Evolutionary conservation across 2,329 filamentous ascomycete species (phyloP), one percentile per base, ranked within the genome.

Genomic region (Kalmusia sp.): DNA sequence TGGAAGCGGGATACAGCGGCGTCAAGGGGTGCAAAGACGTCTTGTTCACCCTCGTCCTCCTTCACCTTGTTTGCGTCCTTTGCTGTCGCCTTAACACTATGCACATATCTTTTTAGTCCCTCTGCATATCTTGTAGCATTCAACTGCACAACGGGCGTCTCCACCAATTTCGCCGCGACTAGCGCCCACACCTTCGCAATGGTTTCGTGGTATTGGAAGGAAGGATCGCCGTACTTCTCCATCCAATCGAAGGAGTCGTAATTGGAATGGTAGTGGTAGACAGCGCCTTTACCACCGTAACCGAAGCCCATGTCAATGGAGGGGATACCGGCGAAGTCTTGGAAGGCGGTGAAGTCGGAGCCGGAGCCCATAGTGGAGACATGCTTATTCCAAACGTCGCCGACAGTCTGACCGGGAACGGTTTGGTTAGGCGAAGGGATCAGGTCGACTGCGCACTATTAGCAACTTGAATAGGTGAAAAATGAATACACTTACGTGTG

Each of bases 211-310:
- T 88, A 86, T 6, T 80, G 69, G 73, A 83, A 87, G 9, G 72
- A 76, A 1, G 79, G 77, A 60, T 96, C 92, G 3, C 91, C 91
- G 61, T 86, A 92, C 3, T 79, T 87, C 12, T 87, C 82, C 90
- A 95, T 95, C 91, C 91, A 96, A 64, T 88, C 79, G 68, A 90
- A 93, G 28, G 84, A 90, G 68, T 96, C 92, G 68, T 93, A 96
- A 74, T 95, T 95, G 57, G 85, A 84, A 70, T 96, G 91, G 67
- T 95, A 96, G 59, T 90, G 88, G 68, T 89, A 91, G 6, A 91
- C 77, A 0, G 87, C 77, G 0, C 68, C 68, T 22, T 75, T 69
- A 1, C 64, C 57, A 12, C 61, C 68, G 43, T 58, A 63, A 12
- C 67, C 67, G 55, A 82, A 82, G 19, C 78, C 79, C 55, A 82